Base-by-base conservation (phyloP, 129 eudicot species). In the Flaveria ramosissima region DNA sequence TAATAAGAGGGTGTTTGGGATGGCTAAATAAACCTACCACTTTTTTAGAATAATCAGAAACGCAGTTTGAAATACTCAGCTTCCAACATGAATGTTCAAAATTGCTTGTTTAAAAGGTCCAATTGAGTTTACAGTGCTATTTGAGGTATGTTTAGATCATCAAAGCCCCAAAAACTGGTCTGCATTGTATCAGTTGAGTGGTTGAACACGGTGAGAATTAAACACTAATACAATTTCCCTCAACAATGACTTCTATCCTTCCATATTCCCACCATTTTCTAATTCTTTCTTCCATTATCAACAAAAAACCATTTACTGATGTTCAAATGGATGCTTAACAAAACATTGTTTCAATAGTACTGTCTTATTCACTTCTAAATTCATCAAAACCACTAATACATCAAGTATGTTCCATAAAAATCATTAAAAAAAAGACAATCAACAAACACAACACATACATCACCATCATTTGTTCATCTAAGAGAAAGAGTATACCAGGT, bases 401-500 rank as follows among this genome's bases (percentile, higher is more conserved):
- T 32, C 39, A 32, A 32, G 39, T 32, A 36, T 36, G 41, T 36
- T 36, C 41, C 41, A 5, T 0, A 62, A 62, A 41, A 7, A 27
- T 62, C 68, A 9, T 14, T 4, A 36, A 36, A 36, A 36, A 71
- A 46, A 32, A n/a, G n/a, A 62, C 60, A 70, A 71, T 6, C 41
- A 36, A 36, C 41, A 36, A 36, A 36, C 41, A 5, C 41, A 36
- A 4, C 41, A 36, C 41, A 36, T 36, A 36, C 41, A 36, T 4
- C 41, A 36, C 7, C 7, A 36, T 36, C 41, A 36, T 4, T 36
- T 6, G 7, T 36, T 36, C 41, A 36, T 36, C 41, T 36, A 41
- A 41, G 13, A 75, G 68, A 81, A 60, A 81, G 39, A 60, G 41
- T 50, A 9, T 86, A 91, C 97, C 95, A 88, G 84, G 86, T 65